Percentiles rank a stretch among this genome's conserved stretches.
Conservation (phyloP, 2,329 filamentous ascomycete species). For the Colletotrichum abscissum region DNA sequence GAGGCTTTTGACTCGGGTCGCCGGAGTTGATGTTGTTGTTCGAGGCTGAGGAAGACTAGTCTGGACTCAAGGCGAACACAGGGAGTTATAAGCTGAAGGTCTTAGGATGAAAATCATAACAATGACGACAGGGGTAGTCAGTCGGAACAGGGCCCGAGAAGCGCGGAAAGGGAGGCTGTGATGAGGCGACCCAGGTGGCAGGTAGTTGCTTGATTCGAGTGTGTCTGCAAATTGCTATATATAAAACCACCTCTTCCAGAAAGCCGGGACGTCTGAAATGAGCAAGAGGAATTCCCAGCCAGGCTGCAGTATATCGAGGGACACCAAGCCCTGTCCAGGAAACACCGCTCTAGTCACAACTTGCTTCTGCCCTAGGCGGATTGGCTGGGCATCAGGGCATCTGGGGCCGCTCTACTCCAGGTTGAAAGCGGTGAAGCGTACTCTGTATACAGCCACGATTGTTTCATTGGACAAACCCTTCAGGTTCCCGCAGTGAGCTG, state of each 20-base stretch:
- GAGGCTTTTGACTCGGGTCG: conserved; percentile 2
- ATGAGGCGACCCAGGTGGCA: conserved; percentile 24
- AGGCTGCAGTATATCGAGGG: conserved; percentile 31
- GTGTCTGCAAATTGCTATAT: conserved; percentile 30
- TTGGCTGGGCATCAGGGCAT: conserved; percentile 2
- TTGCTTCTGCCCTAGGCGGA: conserved; percentile 2
- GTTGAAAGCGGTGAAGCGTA: conserved; percentile 30
- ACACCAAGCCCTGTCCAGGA: conserved; percentile 12
- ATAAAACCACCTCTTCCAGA: conserved; percentile 30
- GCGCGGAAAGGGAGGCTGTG: conserved; percentile 33
- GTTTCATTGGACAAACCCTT: conserved; percentile 17
- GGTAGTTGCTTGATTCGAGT: conserved; percentile 6
- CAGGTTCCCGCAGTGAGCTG: conserved; percentile 10
- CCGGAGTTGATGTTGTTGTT: conserved; percentile 11
- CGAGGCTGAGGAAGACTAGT: conserved; percentile 15
- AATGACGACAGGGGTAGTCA: conserved; percentile 12
- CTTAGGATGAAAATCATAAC: conserved; percentile 1
- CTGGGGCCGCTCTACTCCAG: conserved; percentile 9
- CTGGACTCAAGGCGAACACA: conserved; percentile 15
- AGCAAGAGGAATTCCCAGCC: conserved; percentile 4
- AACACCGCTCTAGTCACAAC: conserved; percentile 7
- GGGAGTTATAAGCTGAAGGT: conserved; percentile 27
- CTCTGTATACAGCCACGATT: conserved; percentile 24
- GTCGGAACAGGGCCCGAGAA: conserved; percentile 25
- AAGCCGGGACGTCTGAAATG: conserved; percentile 16